Percentiles rank a stretch among this genome's conserved stretches.
These are phyloP conservation scores for Colletotrichum sp. DNA, from an alignment of 2,329 filamentous ascomycete genomes.

Conservation along the genomic window DNA sequence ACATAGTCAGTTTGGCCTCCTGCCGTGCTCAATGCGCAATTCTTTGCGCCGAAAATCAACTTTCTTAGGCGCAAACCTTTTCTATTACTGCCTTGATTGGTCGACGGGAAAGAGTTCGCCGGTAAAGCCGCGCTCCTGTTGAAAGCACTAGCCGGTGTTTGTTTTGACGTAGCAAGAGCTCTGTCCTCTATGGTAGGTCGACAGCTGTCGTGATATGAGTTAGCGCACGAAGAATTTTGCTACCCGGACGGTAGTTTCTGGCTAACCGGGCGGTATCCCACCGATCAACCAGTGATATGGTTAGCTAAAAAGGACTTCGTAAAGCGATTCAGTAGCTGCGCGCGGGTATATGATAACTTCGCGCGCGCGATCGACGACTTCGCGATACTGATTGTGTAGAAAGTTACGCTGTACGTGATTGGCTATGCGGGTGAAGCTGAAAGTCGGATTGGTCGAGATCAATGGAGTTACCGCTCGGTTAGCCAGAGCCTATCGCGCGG, in stretches of 20 bases:
- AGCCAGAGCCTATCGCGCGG: background rate
- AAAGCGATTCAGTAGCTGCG: background rate
- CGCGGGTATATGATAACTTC: background rate
- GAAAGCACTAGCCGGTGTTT: background rate
- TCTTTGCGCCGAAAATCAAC: background rate
- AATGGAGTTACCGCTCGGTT: background rate
- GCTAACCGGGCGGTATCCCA: background rate
- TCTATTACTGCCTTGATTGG: background rate
- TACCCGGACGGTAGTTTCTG: too few species aligned
- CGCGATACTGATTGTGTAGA: background rate
- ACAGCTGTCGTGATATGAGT: too few species aligned
- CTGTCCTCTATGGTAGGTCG: too few species aligned
- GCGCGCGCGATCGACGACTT: too few species aligned
- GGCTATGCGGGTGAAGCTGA: fast-evolving
- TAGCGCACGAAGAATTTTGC: background rate
- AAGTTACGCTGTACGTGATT: background rate
- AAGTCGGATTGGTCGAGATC: background rate
- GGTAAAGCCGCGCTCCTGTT: background rate
- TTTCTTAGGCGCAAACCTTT: background rate
- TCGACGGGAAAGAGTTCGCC: background rate
- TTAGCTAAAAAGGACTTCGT: background rate
- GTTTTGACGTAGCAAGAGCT: background rate
- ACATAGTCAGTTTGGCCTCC: background rate
- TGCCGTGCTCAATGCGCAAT: background rate
- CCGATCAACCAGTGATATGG: background rate